phyloP scores from a whole-genome alignment of 495 filamentous ascomycete species.

The Parachaetomium inaequale region DNA sequence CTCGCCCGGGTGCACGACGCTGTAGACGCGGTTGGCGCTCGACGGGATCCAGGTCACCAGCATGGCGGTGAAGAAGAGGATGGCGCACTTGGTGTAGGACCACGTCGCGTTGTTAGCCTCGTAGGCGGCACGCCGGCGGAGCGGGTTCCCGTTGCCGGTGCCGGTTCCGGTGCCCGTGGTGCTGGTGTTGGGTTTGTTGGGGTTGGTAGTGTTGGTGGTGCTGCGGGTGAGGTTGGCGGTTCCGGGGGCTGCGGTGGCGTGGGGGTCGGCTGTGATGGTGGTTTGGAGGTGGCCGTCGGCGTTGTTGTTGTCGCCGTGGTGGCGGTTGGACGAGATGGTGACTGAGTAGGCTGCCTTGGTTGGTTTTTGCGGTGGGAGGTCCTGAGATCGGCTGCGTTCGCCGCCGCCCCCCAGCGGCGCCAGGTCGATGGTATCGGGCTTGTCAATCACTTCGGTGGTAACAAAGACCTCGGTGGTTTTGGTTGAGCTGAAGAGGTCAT shows the following conservation, averaged over 20 bases:
- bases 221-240: not conserved
- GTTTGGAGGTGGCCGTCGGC: conserved; percentile 12
- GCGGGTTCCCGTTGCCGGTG: conserved; percentile 10
- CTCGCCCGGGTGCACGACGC: conserved; percentile 51
- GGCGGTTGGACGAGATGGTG: conserved; percentile 42
- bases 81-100: conserved; percentile 78
- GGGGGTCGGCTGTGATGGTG: conserved; percentile 4
- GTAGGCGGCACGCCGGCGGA: conserved; percentile 23
- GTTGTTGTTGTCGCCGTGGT: conserved; percentile 17
- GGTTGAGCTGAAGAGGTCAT: conserved; percentile 43
- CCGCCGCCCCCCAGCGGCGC: conserved; percentile 4
- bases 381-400: conserved; percentile 1
- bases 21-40: conserved; percentile 74
- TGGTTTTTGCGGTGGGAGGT: conserved; percentile 17
- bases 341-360: conserved; percentile 45
- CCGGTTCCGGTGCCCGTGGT: not conserved
- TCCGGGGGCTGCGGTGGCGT: not conserved
- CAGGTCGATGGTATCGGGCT: conserved; percentile 10
- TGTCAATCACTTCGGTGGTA: conserved; percentile 39
- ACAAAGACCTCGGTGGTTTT: conserved; percentile 61
- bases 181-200: not conserved
- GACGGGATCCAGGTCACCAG: conserved; percentile 85
- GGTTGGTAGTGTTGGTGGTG: conserved; percentile 8
- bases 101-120: conserved; percentile 58
- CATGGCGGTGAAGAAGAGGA: conserved; percentile 79